These are phyloP conservation scores for Dunaliella primolecta DNA, from an alignment of 139 green algal species.

Conservation along the genomic window DNA sequence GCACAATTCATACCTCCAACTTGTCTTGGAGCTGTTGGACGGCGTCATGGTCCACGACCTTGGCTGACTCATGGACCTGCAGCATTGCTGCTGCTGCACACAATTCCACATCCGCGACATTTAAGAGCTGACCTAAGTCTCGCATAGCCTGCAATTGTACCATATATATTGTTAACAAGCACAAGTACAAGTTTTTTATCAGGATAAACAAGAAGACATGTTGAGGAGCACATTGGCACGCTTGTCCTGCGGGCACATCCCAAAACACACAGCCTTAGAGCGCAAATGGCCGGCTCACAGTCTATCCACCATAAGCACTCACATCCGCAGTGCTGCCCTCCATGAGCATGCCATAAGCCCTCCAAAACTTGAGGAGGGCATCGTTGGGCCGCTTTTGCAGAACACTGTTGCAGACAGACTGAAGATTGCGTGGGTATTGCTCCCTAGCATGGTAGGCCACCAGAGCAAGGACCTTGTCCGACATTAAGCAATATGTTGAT, in stretches of 20 bases:
- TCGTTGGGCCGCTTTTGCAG: constrained; percentile 51
- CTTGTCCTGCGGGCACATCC: no score
- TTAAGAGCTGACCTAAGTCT: constrained; percentile 43
- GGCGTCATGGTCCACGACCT: constrained; percentile 57
- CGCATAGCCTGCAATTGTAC: constrained; percentile 49
- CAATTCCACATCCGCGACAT: constrained; percentile 41
- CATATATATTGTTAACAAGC: no score
- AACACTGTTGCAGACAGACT: constrained; percentile 58
- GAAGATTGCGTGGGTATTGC: constrained; percentile 54
- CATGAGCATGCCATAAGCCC: constrained; percentile 50
- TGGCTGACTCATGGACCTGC: constrained; percentile 48
- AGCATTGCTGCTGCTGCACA: constrained; percentile 52
- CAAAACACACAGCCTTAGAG: no score
- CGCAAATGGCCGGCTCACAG: no score
- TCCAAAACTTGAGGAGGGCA: constrained; percentile 55
- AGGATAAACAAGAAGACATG: no score
- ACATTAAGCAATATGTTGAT: background rate
- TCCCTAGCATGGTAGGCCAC: constrained; percentile 60
- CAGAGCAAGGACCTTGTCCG: constrained; percentile 29
- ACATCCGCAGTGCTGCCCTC: constrained; percentile 55
- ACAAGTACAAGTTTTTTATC: no score
- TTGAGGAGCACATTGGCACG: no score
- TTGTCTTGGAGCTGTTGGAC: constrained; percentile 44
- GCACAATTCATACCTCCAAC: no score
- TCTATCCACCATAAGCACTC: no score